Evolutionary conservation across 805 yeast genomes (phyloP), one percentile per base, ranked within the genome.

Genomic region (Teunomyces barrocoloradensis): DNA sequence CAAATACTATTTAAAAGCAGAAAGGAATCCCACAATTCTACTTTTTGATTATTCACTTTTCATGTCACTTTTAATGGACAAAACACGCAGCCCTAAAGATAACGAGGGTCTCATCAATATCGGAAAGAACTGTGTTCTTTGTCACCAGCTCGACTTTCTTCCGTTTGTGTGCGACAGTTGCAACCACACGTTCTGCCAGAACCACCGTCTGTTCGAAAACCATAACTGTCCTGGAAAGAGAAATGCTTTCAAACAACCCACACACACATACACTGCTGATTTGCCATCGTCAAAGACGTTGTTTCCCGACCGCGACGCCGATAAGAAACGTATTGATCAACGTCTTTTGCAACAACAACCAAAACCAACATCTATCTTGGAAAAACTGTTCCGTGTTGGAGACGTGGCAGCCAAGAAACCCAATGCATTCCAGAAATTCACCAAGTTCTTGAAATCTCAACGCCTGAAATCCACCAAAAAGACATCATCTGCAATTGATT

Each of bases 131-230:
- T 82, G 87, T 59, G 55, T 60, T 23, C 64, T 72, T 13, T 82
- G 87, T 58, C 66, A 73, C 40, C 70, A 68, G 50, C 64, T 81
- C 5, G 87, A 82, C 58, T 82, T 82, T 52, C 64, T 82, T 25
- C 87, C 87, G 13, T 82, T 73, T 57, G 61, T 61, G 13, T 82
- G 87, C 58, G 76, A 74, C 37, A 71, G 68, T 44, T 78, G 83
- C 56, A 57, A 70, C 9, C 53, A 58, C 20, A 63, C 71, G 2
- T 82, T 60, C 54, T 82, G 87, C 56, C 67, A 75, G 7, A 72
- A 74, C 36, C 87, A 82, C 56, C 56, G 84, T 38, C 56, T 59
- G 12, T 48, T 60, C 29, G 70, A 61, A 2, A 57, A 54, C 34
- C 75, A 67, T 50, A 55, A 63, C 15, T 73, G 78, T 53, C 50